phyloP scores from a whole-genome alignment of 441 rosid genomes.

The Bocquillonia castaneifolia region DNA sequence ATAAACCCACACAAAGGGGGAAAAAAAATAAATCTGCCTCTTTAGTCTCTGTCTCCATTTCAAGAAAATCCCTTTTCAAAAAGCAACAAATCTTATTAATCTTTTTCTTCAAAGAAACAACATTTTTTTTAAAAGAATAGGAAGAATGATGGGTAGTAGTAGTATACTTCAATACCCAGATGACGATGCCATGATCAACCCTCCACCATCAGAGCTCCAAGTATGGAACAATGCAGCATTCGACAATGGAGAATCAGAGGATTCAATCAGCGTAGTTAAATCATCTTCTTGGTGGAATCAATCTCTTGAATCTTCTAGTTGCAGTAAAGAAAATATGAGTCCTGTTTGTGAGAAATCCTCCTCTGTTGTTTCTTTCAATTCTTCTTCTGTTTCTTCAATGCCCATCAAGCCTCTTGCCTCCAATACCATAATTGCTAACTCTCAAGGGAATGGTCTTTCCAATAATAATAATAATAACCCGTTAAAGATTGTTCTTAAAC shows the following conservation, averaged over 20 bases:
- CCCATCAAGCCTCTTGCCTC: constrained; percentile 41
- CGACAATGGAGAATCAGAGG: constrained; percentile 59
- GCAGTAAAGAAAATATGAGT: constrained; percentile 60
- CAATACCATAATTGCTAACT: constrained; percentile 20
- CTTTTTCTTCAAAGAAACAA: background rate
- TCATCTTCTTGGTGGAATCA: constrained; percentile 48
- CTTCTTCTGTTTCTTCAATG: constrained; percentile 22
- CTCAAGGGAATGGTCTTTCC: constrained; percentile 17
- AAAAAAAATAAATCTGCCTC: constrained; percentile 4
- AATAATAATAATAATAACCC: background rate
- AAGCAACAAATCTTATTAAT: background rate
- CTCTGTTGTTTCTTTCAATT: constrained; percentile 29
- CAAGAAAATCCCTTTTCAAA: background rate
- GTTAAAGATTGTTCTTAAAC: constrained; percentile 22
- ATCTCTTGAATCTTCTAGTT: constrained; percentile 53
- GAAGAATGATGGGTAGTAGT: constrained; percentile 43
- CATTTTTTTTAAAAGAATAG: background rate
- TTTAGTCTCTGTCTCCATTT: background rate
- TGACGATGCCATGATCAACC: constrained; percentile 35
- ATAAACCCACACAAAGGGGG: background rate
- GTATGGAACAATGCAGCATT: constrained; percentile 93
- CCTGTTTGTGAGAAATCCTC: constrained; percentile 36
- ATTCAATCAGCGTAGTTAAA: constrained; percentile 29
- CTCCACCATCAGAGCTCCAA: constrained; percentile 61
- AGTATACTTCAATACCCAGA: constrained; percentile 44